Percentiles rank a stretch among this genome's conserved stretches.
Conservation (phyloP, 768 basidiomycete species). For the Trichaptum fuscoviolaceum region DNA sequence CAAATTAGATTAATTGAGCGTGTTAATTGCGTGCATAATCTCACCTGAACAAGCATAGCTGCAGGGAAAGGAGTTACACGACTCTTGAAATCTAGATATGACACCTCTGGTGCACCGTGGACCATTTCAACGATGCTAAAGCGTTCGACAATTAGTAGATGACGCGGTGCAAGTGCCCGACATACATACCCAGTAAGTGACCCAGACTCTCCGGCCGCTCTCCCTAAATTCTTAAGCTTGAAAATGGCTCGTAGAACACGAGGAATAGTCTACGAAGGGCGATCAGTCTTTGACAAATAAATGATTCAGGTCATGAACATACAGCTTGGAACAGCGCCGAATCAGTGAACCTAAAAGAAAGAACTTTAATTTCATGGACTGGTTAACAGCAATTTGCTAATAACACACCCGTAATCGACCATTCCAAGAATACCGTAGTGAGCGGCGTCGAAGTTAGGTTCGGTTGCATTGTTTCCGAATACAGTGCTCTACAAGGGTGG, state of each 20-base stretch:
- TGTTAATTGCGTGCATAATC: background rate
- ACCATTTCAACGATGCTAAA: conserved; percentile 3
- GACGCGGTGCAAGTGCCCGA: background rate
- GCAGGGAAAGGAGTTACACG: conserved; percentile 19
- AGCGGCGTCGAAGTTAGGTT: background rate
- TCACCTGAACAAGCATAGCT: conserved; percentile 19
- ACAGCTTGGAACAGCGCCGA: background rate
- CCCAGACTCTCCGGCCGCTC: conserved; percentile 14
- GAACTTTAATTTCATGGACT: background rate
- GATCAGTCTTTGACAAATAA: background rate
- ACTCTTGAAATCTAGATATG: conserved; percentile 14
- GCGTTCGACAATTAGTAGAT: background rate
- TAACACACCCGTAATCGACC: conserved; percentile 10
- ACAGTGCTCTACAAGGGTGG: background rate
- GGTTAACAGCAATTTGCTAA: background rate
- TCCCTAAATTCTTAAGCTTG: conserved; percentile 14
- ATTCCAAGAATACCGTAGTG: conserved; percentile 5
- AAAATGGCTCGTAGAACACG: conserved; percentile 8
- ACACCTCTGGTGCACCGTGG: conserved; percentile 5
- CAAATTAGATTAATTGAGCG: background rate
- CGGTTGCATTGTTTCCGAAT: background rate
- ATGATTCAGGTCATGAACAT: background rate
- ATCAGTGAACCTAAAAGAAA: background rate
- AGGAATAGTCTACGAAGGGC: conserved; percentile 3
- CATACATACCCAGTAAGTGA: conserved; percentile 8